Evolutionary conservation across 208 protist species (phyloP).

Genomic region (Strigomonas culicis): DNA sequence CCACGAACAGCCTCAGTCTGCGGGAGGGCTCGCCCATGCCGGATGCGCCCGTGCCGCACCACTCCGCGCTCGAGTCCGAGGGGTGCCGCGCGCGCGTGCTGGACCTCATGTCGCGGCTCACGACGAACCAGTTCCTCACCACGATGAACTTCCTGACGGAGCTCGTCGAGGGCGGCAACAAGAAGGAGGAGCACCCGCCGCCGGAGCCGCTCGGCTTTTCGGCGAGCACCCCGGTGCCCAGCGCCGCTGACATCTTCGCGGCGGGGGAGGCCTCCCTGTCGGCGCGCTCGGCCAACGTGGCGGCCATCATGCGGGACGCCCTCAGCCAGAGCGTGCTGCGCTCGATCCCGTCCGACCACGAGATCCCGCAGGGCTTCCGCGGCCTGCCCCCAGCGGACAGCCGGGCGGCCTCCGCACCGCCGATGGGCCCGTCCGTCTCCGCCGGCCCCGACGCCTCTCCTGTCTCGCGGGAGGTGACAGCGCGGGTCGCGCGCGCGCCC

Average conservation of each 20-base stretch:
- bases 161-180: background rate
- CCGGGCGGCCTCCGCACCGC: background rate
- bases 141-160: background rate
- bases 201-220: background rate
- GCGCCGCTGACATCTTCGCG: background rate
- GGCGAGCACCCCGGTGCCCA: background rate
- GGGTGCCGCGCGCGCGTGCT: background rate
- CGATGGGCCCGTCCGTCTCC: background rate
- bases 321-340: slow-evolving; percentile 60
- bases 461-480: background rate
- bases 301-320: slow-evolving; percentile 48
- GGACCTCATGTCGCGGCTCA: background rate
- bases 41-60: background rate
- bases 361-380: background rate
- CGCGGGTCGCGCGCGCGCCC: background rate
- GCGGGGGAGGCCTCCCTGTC: slow-evolving; percentile 8
- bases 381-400: background rate
- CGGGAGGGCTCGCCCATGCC: background rate
- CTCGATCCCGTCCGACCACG: slow-evolving; percentile 28
- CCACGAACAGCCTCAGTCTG: background rate
- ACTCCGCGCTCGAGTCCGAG: background rate
- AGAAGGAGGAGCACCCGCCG: background rate
- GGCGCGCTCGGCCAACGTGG: slow-evolving; percentile 20
- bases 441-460: background rate
- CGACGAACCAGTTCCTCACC: background rate